A percentile compares a stretch with the other conserved stretches of the same genome.
phyloP scores from a whole-genome alignment of 1,284 basidiomycete genomes.

The Leccinum insolens region DNA sequence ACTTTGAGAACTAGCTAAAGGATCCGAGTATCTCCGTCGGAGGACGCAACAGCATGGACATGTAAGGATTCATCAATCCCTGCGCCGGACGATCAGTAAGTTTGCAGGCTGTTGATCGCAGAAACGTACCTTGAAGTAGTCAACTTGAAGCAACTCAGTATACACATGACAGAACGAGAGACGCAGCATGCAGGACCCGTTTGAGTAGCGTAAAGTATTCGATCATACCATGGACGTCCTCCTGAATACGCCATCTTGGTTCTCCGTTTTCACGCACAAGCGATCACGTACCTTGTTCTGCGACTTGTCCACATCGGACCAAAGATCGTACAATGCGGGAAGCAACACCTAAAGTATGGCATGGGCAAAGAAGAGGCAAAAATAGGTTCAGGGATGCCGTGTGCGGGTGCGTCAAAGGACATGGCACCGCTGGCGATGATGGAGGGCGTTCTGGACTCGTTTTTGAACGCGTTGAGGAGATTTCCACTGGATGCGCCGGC shows the following conservation, averaged over 20 bases:
- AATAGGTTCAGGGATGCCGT: too few relatives aligned
- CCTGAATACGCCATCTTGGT: constrained; percentile 13
- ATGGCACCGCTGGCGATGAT: too few relatives aligned
- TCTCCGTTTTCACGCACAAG: background rate
- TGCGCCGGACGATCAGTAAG: constrained; percentile 32
- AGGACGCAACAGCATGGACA: constrained; percentile 74
- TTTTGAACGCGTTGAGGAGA: too few relatives aligned
- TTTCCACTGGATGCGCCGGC: too few relatives aligned
- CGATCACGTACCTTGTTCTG: constrained; percentile 39
- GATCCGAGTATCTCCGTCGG: constrained; percentile 66
- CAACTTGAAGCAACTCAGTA: constrained; percentile 68
- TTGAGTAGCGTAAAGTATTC: constrained; percentile 74
- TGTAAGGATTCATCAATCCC: constrained; percentile 91
- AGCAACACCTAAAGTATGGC: constrained; percentile 50
- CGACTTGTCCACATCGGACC: constrained; percentile 40
- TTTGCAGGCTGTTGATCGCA: background rate
- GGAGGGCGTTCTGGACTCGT: too few relatives aligned
- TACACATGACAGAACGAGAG: constrained; percentile 81
- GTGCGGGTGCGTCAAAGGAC: too few relatives aligned
- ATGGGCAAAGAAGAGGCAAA: too few relatives aligned
- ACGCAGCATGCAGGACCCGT: constrained; percentile 65
- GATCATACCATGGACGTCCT: constrained; percentile 38
- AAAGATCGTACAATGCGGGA: constrained; percentile 61
- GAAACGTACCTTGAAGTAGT: constrained; percentile 78
- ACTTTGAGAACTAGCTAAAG: constrained; percentile 35